Percentiles rank a stretch among this genome's conserved stretches.
These are phyloP conservation scores for Prunus padus DNA, from an alignment of 306 rosid genomes.

Conservation along the genomic window DNA sequence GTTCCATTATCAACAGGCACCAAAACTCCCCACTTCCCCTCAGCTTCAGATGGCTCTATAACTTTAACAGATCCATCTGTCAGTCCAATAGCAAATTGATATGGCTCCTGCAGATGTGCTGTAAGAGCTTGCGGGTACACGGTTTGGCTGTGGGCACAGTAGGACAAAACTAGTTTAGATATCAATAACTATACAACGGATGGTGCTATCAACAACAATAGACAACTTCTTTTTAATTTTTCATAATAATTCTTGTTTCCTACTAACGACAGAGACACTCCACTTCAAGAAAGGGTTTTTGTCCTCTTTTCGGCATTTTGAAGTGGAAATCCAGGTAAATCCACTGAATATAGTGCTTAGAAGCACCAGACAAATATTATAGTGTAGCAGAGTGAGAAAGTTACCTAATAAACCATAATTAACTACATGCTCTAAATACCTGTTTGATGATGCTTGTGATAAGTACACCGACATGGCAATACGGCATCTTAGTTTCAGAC, in stretches of 20 bases:
- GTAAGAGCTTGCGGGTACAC: conserved; percentile 57
- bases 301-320: too few species aligned
- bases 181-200: neutral
- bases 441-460: conserved; percentile 41
- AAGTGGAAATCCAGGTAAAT: neutral
- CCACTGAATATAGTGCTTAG: neutral
- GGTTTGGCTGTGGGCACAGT: conserved; percentile 44
- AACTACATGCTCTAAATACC: neutral
- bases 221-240: neutral
- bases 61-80: conserved; percentile 66
- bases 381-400: neutral
- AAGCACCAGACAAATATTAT: too few species aligned
- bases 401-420: neutral
- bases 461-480: conserved; percentile 56
- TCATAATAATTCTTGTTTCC: neutral
- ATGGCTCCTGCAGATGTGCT: conserved; percentile 56
- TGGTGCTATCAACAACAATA: neutral
- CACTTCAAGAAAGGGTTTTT: too few species aligned
- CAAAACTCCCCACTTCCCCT: conserved; percentile 62
- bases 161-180: conserved; percentile 4
- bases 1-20: conserved; percentile 52
- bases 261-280: neutral
- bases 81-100: conserved; percentile 66
- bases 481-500: conserved; percentile 65
- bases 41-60: conserved; percentile 60